Percentiles rank a stretch among this genome's conserved stretches.
phyloP scores from a whole-genome alignment of 768 basidiomycete genomes.

The Fibroporia radiculosa region DNA sequence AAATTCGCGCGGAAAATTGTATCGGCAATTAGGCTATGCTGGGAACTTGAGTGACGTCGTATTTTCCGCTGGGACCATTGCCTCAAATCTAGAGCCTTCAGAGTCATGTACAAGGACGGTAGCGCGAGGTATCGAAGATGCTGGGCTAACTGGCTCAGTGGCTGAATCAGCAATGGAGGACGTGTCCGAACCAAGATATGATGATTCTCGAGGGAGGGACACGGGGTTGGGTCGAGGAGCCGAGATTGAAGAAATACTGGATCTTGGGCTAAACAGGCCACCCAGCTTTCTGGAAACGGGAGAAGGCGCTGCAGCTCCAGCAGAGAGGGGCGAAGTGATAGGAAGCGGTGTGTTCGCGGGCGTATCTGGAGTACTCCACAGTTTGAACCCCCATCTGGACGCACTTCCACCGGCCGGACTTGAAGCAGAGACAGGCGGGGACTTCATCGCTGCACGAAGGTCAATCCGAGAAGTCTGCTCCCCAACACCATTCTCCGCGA shows the following conservation, averaged over 20 bases:
- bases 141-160: slow-evolving; percentile 57
- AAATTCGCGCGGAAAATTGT: not conserved
- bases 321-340: slow-evolving; percentile 21
- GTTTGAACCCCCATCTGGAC: slow-evolving; percentile 63
- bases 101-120: slow-evolving; percentile 10
- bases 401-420: slow-evolving; percentile 9
- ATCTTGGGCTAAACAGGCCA: slow-evolving; percentile 58
- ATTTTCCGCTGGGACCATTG: not conserved
- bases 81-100: not conserved
- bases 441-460: slow-evolving; percentile 9
- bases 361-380: slow-evolving; percentile 36
- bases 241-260: slow-evolving; percentile 36
- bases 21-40: not conserved
- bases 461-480: slow-evolving; percentile 15
- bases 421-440: slow-evolving; percentile 4
- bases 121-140: slow-evolving; percentile 16
- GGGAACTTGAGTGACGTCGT: not conserved
- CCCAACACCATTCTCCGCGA: slow-evolving; percentile 66
- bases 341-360: slow-evolving; percentile 12
- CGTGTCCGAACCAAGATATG: slow-evolving; percentile 48
- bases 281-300: slow-evolving; percentile 58
- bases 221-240: slow-evolving; percentile 23
- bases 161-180: slow-evolving; percentile 41
- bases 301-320: slow-evolving; percentile 21
- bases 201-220: slow-evolving; percentile 26